Conservation (phyloP, 108 stramenopile species). For the Skeletonema tropicum region DNA sequence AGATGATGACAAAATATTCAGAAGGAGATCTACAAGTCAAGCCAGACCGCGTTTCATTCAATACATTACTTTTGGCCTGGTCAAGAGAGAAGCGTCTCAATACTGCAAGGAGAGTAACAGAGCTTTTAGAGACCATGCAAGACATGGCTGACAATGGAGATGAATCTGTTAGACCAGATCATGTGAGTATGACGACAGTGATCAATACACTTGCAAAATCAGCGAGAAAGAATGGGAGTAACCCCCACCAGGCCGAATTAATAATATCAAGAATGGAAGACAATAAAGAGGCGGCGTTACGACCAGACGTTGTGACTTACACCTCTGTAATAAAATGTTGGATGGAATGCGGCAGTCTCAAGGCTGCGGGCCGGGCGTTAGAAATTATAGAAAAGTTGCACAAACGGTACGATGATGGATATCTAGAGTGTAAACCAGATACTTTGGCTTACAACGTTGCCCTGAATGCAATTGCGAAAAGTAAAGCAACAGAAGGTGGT, state of each 20-base stretch:
- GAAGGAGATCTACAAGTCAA: constrained; percentile 22
- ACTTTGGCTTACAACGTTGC: constrained; percentile 46
- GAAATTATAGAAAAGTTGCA: constrained; percentile 46
- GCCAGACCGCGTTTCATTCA: constrained; percentile 41
- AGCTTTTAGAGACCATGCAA: constrained; percentile 42
- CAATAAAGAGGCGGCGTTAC: constrained; percentile 23
- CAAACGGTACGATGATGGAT: constrained; percentile 36
- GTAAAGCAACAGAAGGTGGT: constrained; percentile 26
- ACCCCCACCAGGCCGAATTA: constrained; percentile 49
- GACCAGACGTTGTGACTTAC: constrained; percentile 56
- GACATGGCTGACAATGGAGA: constrained; percentile 39
- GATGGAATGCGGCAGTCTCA: constrained; percentile 37
- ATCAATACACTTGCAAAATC: constrained; percentile 41
- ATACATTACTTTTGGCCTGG: constrained; percentile 53
- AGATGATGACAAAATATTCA: constrained; percentile 32
- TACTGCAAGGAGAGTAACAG: constrained; percentile 17
- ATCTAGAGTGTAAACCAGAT: constrained; percentile 46
- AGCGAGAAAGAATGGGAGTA: constrained; percentile 13
- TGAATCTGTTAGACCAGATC: constrained; percentile 33
- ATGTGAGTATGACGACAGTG: constrained; percentile 48
- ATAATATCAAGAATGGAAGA: constrained; percentile 55
- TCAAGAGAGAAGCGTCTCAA: constrained; percentile 17
- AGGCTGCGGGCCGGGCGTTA: constrained; percentile 35
- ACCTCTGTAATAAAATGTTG: constrained; percentile 55
- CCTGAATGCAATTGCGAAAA: constrained; percentile 66